Evolutionary conservation across 306 rosid genomes (phyloP).

Genomic region (Casuarina glauca): DNA sequence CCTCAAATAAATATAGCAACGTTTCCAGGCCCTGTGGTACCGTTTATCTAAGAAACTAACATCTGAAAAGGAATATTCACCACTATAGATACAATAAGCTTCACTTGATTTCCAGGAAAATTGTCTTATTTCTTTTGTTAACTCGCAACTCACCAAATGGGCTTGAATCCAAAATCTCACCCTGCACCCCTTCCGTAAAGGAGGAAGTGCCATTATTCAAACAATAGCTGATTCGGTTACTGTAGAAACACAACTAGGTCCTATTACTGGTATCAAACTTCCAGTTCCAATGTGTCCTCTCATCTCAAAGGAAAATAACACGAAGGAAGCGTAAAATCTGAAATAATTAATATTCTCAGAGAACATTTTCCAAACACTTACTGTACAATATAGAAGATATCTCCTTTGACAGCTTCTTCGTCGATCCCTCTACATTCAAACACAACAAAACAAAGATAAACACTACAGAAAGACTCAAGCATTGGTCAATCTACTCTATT

Average conservation of each 20-base stretch:
- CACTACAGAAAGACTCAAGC: neutral
- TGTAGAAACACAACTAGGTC: neutral
- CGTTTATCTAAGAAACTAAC: neutral
- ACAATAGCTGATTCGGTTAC: neutral
- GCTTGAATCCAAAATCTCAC: neutral
- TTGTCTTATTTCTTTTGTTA: neutral
- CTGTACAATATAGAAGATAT: slow-evolving; percentile 49
- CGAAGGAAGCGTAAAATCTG: neutral
- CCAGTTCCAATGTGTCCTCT: slow-evolving; percentile 13
- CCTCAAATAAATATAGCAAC: neutral
- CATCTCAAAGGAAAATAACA: neutral
- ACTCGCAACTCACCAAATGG: neutral
- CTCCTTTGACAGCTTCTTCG: slow-evolving; percentile 22
- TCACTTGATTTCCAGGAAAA: neutral
- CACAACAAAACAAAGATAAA: slow-evolving; percentile 5
- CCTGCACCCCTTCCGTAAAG: neutral
- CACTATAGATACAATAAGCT: neutral
- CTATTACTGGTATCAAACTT: slow-evolving; percentile 6
- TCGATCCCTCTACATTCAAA: slow-evolving; percentile 56
- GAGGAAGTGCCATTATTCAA: neutral
- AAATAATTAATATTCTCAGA: neutral
- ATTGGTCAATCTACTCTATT: neutral
- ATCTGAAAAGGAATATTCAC: neutral
- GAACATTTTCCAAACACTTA: slow-evolving; percentile 46
- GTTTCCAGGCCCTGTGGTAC: neutral